phyloP scores from a whole-genome alignment of 2,329 filamentous ascomycete genomes.

The Sporothrix luriei region DNA sequence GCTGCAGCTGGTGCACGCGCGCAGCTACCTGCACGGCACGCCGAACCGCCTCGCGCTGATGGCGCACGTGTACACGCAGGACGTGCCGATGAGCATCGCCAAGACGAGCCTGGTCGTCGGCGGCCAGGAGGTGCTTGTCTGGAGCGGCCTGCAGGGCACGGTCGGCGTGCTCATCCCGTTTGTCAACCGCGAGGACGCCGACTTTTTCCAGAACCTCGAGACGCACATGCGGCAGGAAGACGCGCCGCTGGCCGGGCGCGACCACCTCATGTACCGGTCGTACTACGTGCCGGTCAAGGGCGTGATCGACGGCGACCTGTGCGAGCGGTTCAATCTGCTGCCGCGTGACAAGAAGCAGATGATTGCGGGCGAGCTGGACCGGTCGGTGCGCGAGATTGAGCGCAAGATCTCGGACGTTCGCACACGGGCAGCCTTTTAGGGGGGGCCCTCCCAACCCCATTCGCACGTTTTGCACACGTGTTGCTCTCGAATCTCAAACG shows the following conservation, averaged over 20 bases:
- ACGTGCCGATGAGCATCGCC: constrained; percentile 86
- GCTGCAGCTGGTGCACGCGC: constrained; percentile 85
- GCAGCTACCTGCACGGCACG: constrained; percentile 85
- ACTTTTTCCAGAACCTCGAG: constrained; percentile 96
- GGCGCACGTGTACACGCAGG: constrained; percentile 86
- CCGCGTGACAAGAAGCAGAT: constrained; percentile 88
- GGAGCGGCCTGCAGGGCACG: constrained; percentile 93
- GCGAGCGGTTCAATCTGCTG: constrained; percentile 84
- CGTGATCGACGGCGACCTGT: constrained; percentile 93
- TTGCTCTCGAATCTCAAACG: no score
- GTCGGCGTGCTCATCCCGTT: constrained; percentile 94
- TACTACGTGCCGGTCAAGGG: constrained; percentile 98
- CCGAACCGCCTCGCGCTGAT: constrained; percentile 82
- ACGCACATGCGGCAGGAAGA: constrained; percentile 84
- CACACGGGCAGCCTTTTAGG: constrained; percentile 60
- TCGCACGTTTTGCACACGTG: not conserved
- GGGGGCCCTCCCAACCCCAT: not conserved
- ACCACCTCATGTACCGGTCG: constrained; percentile 92
- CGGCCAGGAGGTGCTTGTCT: constrained; percentile 86
- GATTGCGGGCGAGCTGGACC: constrained; percentile 90
- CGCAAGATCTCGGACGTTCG: constrained; percentile 80
- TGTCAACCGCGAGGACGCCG: constrained; percentile 85
- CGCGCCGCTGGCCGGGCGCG: constrained; percentile 82
- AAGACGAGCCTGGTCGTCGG: constrained; percentile 90
- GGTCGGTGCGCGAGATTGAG: constrained; percentile 90